Evolutionary conservation across 2,329 filamentous ascomycete species (phyloP), one percentile per base, ranked within the genome.

Genomic region (Hymenoscyphus infarciens): DNA sequence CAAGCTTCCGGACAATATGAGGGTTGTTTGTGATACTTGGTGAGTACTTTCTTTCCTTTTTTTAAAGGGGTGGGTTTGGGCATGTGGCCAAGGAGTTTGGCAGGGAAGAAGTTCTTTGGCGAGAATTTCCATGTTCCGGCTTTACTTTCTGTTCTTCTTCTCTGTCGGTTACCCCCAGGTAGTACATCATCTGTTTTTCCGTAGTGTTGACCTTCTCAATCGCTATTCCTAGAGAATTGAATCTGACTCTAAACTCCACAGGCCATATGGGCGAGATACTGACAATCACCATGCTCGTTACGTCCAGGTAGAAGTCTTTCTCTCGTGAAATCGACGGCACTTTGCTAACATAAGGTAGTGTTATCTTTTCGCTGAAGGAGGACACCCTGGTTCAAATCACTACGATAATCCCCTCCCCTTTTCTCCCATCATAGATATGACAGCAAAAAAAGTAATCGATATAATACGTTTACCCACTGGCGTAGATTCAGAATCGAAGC

Each of bases 21-120:
- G 65, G 10, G 63, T 71, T 54, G 63, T 66, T 2, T 68, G 66
- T 57, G 70, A 71, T 65, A 66, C 70, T 45, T 71, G 68, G 70
- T 19, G n/a, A 7, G 39, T 42, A 6, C n/a, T 4, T 19, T 16
- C 16, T 42, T n/a, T 31, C 5, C 7, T 3, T 31, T 31, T 31
- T 5, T 31, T 3, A 5, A 31, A 5, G 5, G 29, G 29, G 29
- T 31, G 29, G 29, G 5, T 31, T 31, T 31, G 29, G 29, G 29
- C 7, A 1, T 31, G 29, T 31, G 29, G 29, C 7, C 7, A 31
- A 31, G 29, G 29, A 31, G 29, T 31, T 31, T 31, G 29, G 29
- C 4, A 31, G 29, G 7, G 5, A 31, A 6, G 29, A 31, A 27
- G 25, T 27, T 27, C 25, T 27, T 27, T 27, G 25, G 25, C 25